Evolutionary conservation across 2,329 filamentous ascomycete genomes (phyloP), one percentile per base, ranked within the genome.

Genomic region (Ophiostoma himal-ulmi): DNA sequence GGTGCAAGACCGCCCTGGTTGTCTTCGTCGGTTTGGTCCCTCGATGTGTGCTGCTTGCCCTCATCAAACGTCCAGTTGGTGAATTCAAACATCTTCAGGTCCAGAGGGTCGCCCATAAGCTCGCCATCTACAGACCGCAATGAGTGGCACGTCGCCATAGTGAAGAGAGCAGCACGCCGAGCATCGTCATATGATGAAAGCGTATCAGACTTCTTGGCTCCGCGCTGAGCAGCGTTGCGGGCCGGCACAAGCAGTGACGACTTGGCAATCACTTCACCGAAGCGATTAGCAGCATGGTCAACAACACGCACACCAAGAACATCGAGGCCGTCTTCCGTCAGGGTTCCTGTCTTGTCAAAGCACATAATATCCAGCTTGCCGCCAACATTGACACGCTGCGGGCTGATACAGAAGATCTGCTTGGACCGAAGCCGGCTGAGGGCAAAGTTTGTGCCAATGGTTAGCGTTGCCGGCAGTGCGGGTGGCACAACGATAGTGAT

Each of bases 81-180:
- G 75, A 97, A 99, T 74, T 97, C 90, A 77, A 99, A 99, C 95
- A 99, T 99, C 78, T 98, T 98, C 71, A 97, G 84, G 78, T 99
- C 95, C 1, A 99, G 83, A 5, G 96, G 95, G 76, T 99, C 95
- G 0, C 95, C 95, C 44, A 99, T 85, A 57, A 98, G 86, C 77
- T 97, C 93, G 67, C 88, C 90, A 73, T 98, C 94, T 20, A 99
- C 90, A 13, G 90, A 87, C 66, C 94, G 88, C 10, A 99, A 83
- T 0, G 94, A 96, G 78, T 99, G 95, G 71, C 95, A 99, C 0
- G 95, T 99, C 10, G 95, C 93, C 95, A 99, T 99, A 0, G 93
- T 94, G 77, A 95, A 94, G 3, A 98, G 82, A 14, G 91, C 91
- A 7, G 91, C 91, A 37, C 80, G 82, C 11, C 80, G 78, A 0